Evolutionary conservation across 192 early-diverging fungal genomes (phyloP).

Genomic region (Backusella liffmaniae): DNA sequence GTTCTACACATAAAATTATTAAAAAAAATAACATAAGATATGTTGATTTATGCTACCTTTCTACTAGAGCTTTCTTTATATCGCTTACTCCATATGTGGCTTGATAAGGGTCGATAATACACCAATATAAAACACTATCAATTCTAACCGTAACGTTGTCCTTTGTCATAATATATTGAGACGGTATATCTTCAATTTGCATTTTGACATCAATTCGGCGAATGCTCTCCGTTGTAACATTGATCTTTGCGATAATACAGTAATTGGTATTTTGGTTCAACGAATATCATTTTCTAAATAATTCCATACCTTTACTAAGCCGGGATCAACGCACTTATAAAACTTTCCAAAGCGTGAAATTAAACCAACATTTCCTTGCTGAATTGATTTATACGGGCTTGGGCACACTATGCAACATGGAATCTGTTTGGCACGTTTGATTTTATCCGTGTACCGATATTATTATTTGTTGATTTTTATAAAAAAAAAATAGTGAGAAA

Average conservation of each 20-base stretch:
- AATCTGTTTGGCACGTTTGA: constrained; percentile 13
- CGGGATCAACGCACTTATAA: constrained; percentile 52
- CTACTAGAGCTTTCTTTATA: constrained; percentile 71
- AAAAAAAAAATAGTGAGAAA: neutral
- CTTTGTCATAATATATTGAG: constrained; percentile 82
- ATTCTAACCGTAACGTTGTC: constrained; percentile 87
- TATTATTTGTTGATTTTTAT: neutral
- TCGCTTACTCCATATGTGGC: constrained; percentile 75
- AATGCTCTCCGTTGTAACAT: constrained; percentile 48
- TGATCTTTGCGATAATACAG: constrained; percentile 26
- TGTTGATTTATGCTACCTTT: constrained; percentile 48
- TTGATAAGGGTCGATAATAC: constrained; percentile 74
- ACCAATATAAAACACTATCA: constrained; percentile 87
- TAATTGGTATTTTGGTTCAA: neutral
- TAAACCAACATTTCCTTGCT: constrained; percentile 72
- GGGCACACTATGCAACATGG: constrained; percentile 48
- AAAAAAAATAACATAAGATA: neutral
- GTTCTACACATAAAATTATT: constrained; percentile 45
- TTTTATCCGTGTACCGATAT: neutral
- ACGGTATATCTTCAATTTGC: constrained; percentile 59
- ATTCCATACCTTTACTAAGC: constrained; percentile 44
- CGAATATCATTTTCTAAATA: neutral
- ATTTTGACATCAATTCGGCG: constrained; percentile 45
- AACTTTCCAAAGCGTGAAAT: constrained; percentile 64
- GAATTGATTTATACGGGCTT: constrained; percentile 65